These are phyloP conservation scores for Aspergillus felis DNA, from an alignment of 2,329 filamentous ascomycete genomes.

Conservation along the genomic window DNA sequence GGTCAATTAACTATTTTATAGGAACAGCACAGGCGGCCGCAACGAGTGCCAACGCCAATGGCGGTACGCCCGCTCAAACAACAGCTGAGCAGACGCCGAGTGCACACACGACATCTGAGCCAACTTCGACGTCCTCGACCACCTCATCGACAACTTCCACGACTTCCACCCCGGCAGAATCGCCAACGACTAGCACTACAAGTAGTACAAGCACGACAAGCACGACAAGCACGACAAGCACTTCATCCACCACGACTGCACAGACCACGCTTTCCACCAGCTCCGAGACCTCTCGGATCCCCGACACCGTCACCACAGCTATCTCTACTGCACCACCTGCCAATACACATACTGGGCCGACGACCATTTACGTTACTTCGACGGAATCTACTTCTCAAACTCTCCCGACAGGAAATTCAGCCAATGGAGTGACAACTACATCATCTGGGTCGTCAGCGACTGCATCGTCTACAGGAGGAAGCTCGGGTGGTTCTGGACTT, in stretches of 20 bases:
- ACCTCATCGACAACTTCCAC: slow-evolving; percentile 11
- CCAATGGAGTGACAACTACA: slow-evolving; percentile 22
- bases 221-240: slow-evolving; percentile 12
- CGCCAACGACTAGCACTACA: slow-evolving; percentile 11
- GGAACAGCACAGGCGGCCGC: slow-evolving; percentile 4
- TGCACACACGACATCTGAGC: slow-evolving; percentile 12
- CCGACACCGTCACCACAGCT: slow-evolving; percentile 14
- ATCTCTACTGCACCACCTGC: slow-evolving; percentile 8
- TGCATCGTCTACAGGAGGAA: slow-evolving; percentile 21
- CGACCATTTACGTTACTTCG: slow-evolving; percentile 12
- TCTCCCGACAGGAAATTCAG: slow-evolving; percentile 13
- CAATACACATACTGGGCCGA: background rate
- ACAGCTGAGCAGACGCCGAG: slow-evolving; percentile 8
- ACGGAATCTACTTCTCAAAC: slow-evolving; percentile 6
- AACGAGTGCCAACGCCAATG: slow-evolving; percentile 6
- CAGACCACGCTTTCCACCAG: slow-evolving; percentile 4
- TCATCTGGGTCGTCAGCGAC: slow-evolving; percentile 22
- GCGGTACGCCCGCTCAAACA: slow-evolving; percentile 10
- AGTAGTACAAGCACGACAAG: slow-evolving; percentile 16
- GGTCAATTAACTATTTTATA: background rate
- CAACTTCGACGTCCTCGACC: slow-evolving; percentile 15
- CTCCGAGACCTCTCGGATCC: slow-evolving; percentile 12
- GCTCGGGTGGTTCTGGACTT: slow-evolving; percentile 32
- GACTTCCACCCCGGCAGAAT: background rate
- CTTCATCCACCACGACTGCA: slow-evolving; percentile 8